Base-by-base conservation (phyloP, 2,329 filamentous ascomycete species). In the Diatrype stigma region DNA sequence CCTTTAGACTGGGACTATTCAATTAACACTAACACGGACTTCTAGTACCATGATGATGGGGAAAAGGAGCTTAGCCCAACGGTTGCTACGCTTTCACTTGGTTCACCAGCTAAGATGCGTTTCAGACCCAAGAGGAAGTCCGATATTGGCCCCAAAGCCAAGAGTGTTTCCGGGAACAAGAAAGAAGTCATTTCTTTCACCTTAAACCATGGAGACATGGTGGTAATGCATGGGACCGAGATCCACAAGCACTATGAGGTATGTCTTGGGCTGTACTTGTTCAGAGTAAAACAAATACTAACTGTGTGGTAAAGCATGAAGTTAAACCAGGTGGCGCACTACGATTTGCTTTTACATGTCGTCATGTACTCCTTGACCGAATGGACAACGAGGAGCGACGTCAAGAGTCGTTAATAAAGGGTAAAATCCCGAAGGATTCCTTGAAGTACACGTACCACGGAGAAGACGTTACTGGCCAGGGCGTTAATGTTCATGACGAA, bases 31-130 rank as follows among this genome's bases (percentile, higher is more conserved):
- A 23, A 19, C 3, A 23, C 14, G 22, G 22, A 23, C 16, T 23
- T 14, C 11, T 56, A 82, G 71, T 85, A 78, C 57, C 84, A 88
- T 52, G 84, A 87, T 51, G 85, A 88, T 56, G 85, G 85, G 4
- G 85, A 88, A 60, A 69, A 67, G 10, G 80, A 81, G 3, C 70
- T 87, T 0, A 84, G 84, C 0, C 80, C 82, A 0, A 82, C 79
- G 0, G 81, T 87, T 6, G 81, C 82, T 0, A 84, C 83, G 0
- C 67, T 84, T 6, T 84, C 81, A 2, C 70, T 87, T 0, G 84
- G 84, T 1, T 77, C 74, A 0, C 74, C 78, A 0, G 79, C 82
- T 0, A 69, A 68, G 0, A 87, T 87, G 84, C 65, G 66, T 3
- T 75, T 86, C 57, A 72, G 79, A 1, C 73, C 79, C 48, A 87